Conservation (phyloP, 2,329 filamentous ascomycete species). For the Shiraia sp. region DNA sequence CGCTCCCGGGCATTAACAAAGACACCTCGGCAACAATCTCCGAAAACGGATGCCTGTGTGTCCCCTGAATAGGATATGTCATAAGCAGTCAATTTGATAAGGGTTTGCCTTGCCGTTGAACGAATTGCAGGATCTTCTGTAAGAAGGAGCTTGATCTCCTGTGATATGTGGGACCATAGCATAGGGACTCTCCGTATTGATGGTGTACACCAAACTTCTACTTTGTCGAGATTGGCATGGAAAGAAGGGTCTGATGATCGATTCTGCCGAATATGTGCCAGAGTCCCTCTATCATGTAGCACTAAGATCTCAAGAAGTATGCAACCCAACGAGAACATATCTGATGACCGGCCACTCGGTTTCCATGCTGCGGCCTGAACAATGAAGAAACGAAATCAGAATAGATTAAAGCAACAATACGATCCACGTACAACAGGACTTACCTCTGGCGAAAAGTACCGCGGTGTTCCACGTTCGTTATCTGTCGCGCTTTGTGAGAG, state of each 20-base stretch:
- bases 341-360: slow-evolving; percentile 48
- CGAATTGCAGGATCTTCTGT: slow-evolving; percentile 3
- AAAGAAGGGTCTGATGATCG: slow-evolving; percentile 64
- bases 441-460: slow-evolving; percentile 25
- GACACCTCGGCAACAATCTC: slow-evolving; percentile 6
- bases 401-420: not conserved
- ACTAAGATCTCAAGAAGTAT: slow-evolving; percentile 72
- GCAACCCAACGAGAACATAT: slow-evolving; percentile 73
- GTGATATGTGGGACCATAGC: slow-evolving; percentile 1
- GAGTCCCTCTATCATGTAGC: slow-evolving; percentile 51
- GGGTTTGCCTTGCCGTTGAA: slow-evolving; percentile 7
- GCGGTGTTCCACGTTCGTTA: slow-evolving; percentile 24
- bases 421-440: not conserved
- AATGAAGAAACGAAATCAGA: not conserved
- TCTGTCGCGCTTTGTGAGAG: slow-evolving; percentile 25
- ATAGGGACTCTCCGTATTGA: not conserved
- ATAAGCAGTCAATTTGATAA: not conserved
- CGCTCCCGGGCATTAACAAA: not conserved
- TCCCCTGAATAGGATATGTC: not conserved
- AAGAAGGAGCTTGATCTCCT: slow-evolving; percentile 8
- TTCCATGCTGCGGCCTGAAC: slow-evolving; percentile 10
- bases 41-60: slow-evolving; percentile 6
- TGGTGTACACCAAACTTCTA: slow-evolving; percentile 62
- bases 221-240: slow-evolving; percentile 68
- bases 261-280: slow-evolving; percentile 65